These are phyloP conservation scores for Zygosaccharomyces gambellarensis DNA, from an alignment of 805 yeast species.

Conservation along the genomic window DNA sequence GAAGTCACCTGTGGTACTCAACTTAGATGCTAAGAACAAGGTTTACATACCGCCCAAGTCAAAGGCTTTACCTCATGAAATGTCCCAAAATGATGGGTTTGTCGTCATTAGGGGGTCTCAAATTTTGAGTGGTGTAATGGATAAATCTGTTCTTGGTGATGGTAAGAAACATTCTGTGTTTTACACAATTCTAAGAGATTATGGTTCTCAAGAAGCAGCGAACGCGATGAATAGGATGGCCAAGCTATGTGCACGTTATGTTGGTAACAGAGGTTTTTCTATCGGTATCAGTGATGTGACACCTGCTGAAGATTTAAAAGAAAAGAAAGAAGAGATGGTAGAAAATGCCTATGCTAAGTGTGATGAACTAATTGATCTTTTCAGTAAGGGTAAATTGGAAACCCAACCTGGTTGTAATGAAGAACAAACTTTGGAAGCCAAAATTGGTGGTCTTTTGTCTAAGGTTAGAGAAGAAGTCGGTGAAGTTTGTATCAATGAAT, in stretches of 20 bases:
- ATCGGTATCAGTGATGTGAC: conserved; percentile 98
- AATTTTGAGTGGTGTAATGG: conserved; percentile 92
- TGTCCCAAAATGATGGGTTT: conserved; percentile 97
- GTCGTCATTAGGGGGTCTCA: conserved; percentile 87
- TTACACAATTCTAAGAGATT: conserved; percentile 90
- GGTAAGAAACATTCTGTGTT: conserved; percentile 97
- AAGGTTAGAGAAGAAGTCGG: conserved; percentile 99
- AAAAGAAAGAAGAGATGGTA: conserved; percentile 80
- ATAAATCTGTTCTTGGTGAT: conserved; percentile 91
- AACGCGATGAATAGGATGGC: conserved; percentile 98
- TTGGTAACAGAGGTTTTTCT: conserved; percentile 94
- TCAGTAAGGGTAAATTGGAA: conserved; percentile 81
- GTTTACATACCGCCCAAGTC: conserved; percentile 73
- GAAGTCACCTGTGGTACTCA: conserved; percentile 72
- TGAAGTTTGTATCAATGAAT: conserved; percentile 90
- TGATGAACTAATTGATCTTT: conserved; percentile 79
- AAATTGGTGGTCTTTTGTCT: conserved; percentile 91
- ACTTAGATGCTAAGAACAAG: conserved; percentile 90
- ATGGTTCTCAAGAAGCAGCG: conserved; percentile 96
- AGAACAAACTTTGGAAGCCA: conserved; percentile 96
- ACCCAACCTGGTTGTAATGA: conserved; percentile 99
- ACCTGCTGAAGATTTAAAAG: conserved; percentile 73
- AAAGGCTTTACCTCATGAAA: conserved; percentile 71
- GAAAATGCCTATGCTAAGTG: conserved; percentile 86
- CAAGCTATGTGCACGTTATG: conserved; percentile 90